Evolutionary conservation across 768 basidiomycete species (phyloP), one percentile per base, ranked within the genome.

Genomic region (Filobasidium floriforme): DNA sequence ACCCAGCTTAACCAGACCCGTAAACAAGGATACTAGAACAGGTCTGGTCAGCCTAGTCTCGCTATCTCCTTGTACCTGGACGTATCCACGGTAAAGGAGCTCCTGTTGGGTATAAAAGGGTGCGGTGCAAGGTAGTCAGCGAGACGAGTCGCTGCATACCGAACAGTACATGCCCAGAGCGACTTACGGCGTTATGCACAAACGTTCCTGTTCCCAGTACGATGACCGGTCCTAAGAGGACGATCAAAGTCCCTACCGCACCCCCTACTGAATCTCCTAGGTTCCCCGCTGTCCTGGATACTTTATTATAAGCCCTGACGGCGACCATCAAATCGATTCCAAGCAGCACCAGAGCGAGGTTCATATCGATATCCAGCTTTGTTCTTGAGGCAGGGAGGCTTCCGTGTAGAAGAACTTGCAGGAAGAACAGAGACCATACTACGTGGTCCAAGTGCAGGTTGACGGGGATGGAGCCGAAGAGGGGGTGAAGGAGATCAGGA

Each of bases 391-490:
- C 32, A 37, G 32, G 4, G 9, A 37, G 32, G 32, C 3, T 9
- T 9, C 32, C 32, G 32, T 4, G 9, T 3, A 37, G 32, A 9
- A 37, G 32, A 9, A 37, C 32, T 9, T 37, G 32, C 4, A 37
- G 32, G 32, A 4, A 51, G 24, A 51, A 18, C 12, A 18, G 6
- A 18, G 19, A 12, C 46, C 46, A 24, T 51, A 51, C 12, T 51
- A 19, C 12, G 46, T 24, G 46, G 12, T 51, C 46, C 46, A 51
- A 18, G 18, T 51, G 46, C 18, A 51, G 19, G 46, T 19, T 51
- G 24, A 51, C 46, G 5, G 61, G 61, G 44, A 62, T 62, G n/a
- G 61, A 62, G 22, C 61, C 61, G 43, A 62, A 62, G 11, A 62
- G 44, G 15, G 61, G 61, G 41, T 62, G 41, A 24, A 62, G 61